These are phyloP conservation scores for Penicillium herquei DNA, from an alignment of 495 filamentous ascomycete genomes.

Conservation along the genomic window DNA sequence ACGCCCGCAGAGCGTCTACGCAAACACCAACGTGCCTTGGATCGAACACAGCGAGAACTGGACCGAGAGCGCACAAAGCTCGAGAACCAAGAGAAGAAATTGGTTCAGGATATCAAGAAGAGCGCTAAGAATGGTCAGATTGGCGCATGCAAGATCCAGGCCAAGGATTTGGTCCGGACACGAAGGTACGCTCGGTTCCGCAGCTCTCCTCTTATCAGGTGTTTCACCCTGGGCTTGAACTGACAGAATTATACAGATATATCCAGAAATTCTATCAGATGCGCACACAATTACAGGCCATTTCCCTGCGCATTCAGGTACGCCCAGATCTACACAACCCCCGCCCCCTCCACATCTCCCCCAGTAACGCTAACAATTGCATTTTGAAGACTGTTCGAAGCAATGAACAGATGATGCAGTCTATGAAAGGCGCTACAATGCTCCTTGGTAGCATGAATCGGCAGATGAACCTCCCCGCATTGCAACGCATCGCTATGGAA, in stretches of 20 bases:
- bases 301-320: slow-evolving; percentile 92
- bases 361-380: slow-evolving; percentile 6
- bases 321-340: slow-evolving; percentile 13
- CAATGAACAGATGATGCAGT: slow-evolving; percentile 99
- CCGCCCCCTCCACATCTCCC: not conserved
- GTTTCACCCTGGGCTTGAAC: not conserved
- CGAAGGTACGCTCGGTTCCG: slow-evolving; percentile 57
- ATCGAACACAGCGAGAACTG: slow-evolving; percentile 94
- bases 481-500: slow-evolving; percentile 98
- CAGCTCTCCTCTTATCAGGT: not conserved
- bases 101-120: slow-evolving; percentile 93
- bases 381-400: slow-evolving; percentile 79
- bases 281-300: slow-evolving; percentile 94
- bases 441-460: slow-evolving; percentile 94
- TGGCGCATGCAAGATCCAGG: slow-evolving; percentile 94
- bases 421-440: slow-evolving; percentile 95
- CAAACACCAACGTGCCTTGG: slow-evolving; percentile 94
- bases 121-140: slow-evolving; percentile 96
- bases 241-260: slow-evolving; percentile 55
- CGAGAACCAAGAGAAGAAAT: slow-evolving; percentile 97
- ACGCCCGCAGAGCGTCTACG: slow-evolving; percentile 93
- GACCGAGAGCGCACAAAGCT: slow-evolving; percentile 92
- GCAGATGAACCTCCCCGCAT: slow-evolving; percentile 91
- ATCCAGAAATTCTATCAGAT: slow-evolving; percentile 98
- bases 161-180: slow-evolving; percentile 93